A percentile compares a stretch with the other conserved stretches of the same genome.
These are phyloP conservation scores for Arabis alpina DNA, from an alignment of 345 rosid species.

Conservation along the genomic window DNA sequence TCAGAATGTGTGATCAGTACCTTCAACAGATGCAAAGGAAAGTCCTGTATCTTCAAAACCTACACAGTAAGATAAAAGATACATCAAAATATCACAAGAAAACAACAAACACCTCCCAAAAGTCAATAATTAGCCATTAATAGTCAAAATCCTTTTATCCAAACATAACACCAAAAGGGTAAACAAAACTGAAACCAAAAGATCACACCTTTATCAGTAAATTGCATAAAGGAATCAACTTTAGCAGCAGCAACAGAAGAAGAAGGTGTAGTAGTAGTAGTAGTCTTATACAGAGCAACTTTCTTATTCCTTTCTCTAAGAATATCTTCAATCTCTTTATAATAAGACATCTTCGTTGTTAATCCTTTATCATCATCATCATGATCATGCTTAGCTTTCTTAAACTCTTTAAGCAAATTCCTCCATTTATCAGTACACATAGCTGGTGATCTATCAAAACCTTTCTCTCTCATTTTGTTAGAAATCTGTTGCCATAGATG, in stretches of 20 bases:
- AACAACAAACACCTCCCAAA: background rate
- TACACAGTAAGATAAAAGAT: slow-evolving; percentile 49
- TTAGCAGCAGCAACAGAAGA: slow-evolving; percentile 54
- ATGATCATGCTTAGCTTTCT: slow-evolving; percentile 79
- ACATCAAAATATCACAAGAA: no score
- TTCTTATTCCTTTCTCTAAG: slow-evolving; percentile 72
- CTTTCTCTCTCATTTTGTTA: slow-evolving; percentile 85
- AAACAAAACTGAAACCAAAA: slow-evolving; percentile 23
- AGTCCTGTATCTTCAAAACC: slow-evolving; percentile 86
- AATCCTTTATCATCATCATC: slow-evolving; percentile 70
- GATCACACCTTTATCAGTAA: slow-evolving; percentile 76
- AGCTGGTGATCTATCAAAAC: slow-evolving; percentile 90
- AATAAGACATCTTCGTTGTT: slow-evolving; percentile 84
- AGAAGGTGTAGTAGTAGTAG: slow-evolving; percentile 42
- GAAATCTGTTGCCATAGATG: slow-evolving; percentile 96
- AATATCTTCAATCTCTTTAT: slow-evolving; percentile 92
- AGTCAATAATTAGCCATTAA: background rate
- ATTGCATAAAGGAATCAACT: slow-evolving; percentile 86
- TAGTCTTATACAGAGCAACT: slow-evolving; percentile 40
- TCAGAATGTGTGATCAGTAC: slow-evolving; percentile 46
- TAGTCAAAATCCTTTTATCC: slow-evolving; percentile 7
- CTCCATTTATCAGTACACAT: slow-evolving; percentile 99
- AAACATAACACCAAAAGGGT: slow-evolving; percentile 13
- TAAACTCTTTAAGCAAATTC: slow-evolving; percentile 89
- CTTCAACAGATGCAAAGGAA: slow-evolving; percentile 88